A percentile compares a stretch with the other conserved stretches of the same genome.
These are phyloP conservation scores for Avicennia marina DNA, from an alignment of 257 asterid genomes.

Conservation along the genomic window DNA sequence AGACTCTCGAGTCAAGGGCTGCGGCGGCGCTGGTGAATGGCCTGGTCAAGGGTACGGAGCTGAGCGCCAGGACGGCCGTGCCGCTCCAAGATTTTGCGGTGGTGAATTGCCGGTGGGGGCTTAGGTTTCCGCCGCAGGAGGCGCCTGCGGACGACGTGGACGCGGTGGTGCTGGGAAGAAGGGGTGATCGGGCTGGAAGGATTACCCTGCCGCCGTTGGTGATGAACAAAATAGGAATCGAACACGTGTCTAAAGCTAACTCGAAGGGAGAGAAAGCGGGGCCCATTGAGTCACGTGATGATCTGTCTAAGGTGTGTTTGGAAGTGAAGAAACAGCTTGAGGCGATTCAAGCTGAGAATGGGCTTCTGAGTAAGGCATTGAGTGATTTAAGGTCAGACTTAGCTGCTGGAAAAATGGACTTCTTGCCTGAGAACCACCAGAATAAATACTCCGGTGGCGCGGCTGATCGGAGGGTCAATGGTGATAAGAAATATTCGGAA, in stretches of 20 bases:
- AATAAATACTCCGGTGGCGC: slow-evolving; percentile 22
- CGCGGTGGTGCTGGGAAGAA: slow-evolving; percentile 41
- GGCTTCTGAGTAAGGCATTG: slow-evolving; percentile 61
- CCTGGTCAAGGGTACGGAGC: slow-evolving; percentile 41
- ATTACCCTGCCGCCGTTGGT: slow-evolving; percentile 52
- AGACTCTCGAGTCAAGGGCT: slow-evolving; percentile 45
- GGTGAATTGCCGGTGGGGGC: slow-evolving; percentile 83
- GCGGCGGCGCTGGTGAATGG: slow-evolving; percentile 46
- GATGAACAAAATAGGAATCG: slow-evolving; percentile 86
- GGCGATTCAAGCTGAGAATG: slow-evolving; percentile 66
- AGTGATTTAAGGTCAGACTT: slow-evolving; percentile 69
- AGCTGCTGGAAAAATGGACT: slow-evolving; percentile 44
- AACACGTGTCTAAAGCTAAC: slow-evolving; percentile 41
- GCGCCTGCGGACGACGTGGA: slow-evolving; percentile 36
- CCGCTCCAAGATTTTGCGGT: slow-evolving; percentile 53
- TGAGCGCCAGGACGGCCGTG: slow-evolving; percentile 64
- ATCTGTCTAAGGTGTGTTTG: slow-evolving; percentile 61
- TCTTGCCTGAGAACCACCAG: slow-evolving; percentile 7
- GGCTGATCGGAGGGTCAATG: background rate
- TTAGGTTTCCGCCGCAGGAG: slow-evolving; percentile 56
- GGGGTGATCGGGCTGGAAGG: slow-evolving; percentile 30
- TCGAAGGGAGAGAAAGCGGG: slow-evolving; percentile 31
- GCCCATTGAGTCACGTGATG: slow-evolving; percentile 24
- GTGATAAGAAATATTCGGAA: slow-evolving; percentile 20
- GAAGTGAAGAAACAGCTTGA: slow-evolving; percentile 75